phyloP scores from a whole-genome alignment of 352 stramenopile genomes.

The Phytophthora quininea region DNA sequence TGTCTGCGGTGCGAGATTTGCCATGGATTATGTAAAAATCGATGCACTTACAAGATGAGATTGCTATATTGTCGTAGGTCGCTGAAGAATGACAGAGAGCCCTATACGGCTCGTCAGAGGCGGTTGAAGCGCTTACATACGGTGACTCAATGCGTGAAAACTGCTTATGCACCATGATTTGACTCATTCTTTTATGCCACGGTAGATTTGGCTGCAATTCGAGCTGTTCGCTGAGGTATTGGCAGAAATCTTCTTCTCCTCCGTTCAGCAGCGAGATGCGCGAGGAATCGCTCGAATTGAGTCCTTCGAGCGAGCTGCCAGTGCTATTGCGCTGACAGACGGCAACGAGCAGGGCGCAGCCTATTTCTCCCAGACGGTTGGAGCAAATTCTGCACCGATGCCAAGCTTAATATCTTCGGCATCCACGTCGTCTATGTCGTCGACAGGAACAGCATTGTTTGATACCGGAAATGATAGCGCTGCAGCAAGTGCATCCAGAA shows the following conservation, averaged over 20 bases:
- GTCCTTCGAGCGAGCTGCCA: constrained; percentile 34
- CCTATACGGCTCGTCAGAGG: constrained; percentile 46
- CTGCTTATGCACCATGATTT: too few relatives aligned
- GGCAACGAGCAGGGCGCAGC: constrained; percentile 19
- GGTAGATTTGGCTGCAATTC: constrained; percentile 83
- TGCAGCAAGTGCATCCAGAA: constrained; percentile 1
- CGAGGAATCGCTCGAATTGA: constrained; percentile 29
- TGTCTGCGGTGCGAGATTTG: constrained; percentile 50
- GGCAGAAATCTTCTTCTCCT: constrained; percentile 69
- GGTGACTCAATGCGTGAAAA: constrained; percentile 28
- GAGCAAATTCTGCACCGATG: not conserved
- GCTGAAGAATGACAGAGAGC: constrained; percentile 44
- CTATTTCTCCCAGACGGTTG: constrained; percentile 17
- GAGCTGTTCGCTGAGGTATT: constrained; percentile 72
- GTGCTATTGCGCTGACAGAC: constrained; percentile 32
- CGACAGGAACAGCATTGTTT: constrained; percentile 7
- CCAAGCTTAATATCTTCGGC: constrained; percentile 32
- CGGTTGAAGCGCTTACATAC: constrained; percentile 65
- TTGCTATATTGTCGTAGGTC: constrained; percentile 19
- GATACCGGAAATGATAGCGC: constrained; percentile 6
- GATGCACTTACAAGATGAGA: not conserved
- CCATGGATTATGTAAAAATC: not conserved
- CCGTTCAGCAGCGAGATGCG: constrained; percentile 46
- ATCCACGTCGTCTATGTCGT: constrained; percentile 35
- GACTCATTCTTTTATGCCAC: not conserved